Conservation (phyloP, 2,329 filamentous ascomycete species). For the Verticillium alfalfae region DNA sequence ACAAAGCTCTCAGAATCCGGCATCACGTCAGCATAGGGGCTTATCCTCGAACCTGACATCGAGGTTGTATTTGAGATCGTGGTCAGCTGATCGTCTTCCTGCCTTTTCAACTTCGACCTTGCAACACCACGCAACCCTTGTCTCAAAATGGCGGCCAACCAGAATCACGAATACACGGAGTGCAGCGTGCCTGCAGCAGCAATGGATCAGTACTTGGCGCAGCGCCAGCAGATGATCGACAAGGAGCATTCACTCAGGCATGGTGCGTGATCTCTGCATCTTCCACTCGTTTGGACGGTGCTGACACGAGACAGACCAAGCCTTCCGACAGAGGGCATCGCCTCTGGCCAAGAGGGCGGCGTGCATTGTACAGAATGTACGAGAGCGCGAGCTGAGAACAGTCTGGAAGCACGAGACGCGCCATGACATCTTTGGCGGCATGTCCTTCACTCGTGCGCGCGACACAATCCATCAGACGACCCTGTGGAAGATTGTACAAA, state of each 20-base stretch:
- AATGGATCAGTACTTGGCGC: not conserved
- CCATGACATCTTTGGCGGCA: slow-evolving; percentile 39
- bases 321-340: slow-evolving; percentile 28
- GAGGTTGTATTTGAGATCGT: too few relatives aligned
- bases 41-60: too few relatives aligned
- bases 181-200: not conserved
- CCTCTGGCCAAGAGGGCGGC: slow-evolving; percentile 68
- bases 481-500: slow-evolving; percentile 71
- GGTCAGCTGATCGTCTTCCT: too few relatives aligned
- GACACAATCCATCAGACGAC: slow-evolving; percentile 70
- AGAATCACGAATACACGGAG: not conserved
- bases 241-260: not conserved
- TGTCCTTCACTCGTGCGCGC: slow-evolving; percentile 79
- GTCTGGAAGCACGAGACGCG: slow-evolving; percentile 64
- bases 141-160: not conserved
- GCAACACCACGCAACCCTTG: not conserved
- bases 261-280: not conserved
- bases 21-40: not conserved
- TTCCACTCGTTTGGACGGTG: not conserved
- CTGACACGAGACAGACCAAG: not conserved
- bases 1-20: not conserved
- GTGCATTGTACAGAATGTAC: slow-evolving; percentile 67
- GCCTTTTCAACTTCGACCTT: not conserved
- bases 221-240: not conserved
- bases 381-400: slow-evolving; percentile 63